Percentiles rank a stretch among this genome's conserved stretches.
Conservation (phyloP, 352 stramenopile genomes). For the Globisporangium barbulae region DNA sequence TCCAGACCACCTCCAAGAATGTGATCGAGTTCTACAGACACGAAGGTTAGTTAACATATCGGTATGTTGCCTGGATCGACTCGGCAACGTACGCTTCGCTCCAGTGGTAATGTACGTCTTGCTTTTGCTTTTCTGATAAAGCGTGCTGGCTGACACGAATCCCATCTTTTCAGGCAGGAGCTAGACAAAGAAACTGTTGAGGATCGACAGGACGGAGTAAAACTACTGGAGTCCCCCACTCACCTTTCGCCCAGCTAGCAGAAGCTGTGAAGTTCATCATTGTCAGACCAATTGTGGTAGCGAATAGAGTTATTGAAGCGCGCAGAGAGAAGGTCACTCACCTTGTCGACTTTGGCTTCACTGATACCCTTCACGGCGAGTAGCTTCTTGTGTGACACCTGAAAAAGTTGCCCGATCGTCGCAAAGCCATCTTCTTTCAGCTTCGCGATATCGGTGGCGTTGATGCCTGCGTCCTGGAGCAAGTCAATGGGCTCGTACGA, state of each 20-base stretch:
- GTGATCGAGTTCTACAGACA: slow-evolving; percentile 66
- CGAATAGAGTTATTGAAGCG: background rate
- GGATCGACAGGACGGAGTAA: background rate
- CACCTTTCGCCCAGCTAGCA: slow-evolving; percentile 77
- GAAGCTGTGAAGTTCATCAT: slow-evolving; percentile 30
- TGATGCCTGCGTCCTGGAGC: slow-evolving; percentile 74
- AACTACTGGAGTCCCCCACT: background rate
- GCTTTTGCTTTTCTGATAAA: slow-evolving; percentile 68
- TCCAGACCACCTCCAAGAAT: slow-evolving; percentile 88
- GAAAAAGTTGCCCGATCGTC: slow-evolving; percentile 79
- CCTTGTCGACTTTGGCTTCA: slow-evolving; percentile 87
- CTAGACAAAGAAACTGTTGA: slow-evolving; percentile 17
- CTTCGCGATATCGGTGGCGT: slow-evolving; percentile 70
- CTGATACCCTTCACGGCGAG: slow-evolving; percentile 86
- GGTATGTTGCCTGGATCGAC: background rate
- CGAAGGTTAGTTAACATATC: slow-evolving; percentile 11
- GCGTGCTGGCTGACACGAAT: slow-evolving; percentile 64
- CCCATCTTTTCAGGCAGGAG: slow-evolving; percentile 70
- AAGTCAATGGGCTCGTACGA: slow-evolving; percentile 76
- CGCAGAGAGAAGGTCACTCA: slow-evolving; percentile 16
- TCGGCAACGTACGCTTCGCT: slow-evolving; percentile 44
- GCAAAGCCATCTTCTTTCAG: slow-evolving; percentile 78
- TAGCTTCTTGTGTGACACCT: slow-evolving; percentile 65
- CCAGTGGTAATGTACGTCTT: slow-evolving; percentile 79
- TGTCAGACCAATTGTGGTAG: background rate